Conservation (phyloP, 2,329 filamentous ascomycete genomes). For the Thielaviopsis musarum region DNA sequence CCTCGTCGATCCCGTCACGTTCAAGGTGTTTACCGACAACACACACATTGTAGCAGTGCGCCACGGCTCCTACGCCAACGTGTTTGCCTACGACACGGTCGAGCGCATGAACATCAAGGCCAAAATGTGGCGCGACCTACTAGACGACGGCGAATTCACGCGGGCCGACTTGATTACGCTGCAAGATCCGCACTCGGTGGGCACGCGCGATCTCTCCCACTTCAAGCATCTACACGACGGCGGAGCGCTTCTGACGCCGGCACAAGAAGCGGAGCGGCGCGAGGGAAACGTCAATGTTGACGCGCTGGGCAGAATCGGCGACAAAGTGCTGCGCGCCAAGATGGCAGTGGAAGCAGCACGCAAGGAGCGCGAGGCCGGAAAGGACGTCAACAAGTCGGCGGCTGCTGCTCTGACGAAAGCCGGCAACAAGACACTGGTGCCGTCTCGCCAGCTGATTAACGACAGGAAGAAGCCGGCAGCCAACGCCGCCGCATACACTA, state of each 20-base stretch:
- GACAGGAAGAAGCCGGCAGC: conserved; percentile 50
- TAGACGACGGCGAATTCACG: conserved; percentile 73
- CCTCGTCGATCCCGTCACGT: conserved; percentile 89
- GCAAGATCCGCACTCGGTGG: conserved; percentile 86
- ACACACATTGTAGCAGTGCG: conserved; percentile 86
- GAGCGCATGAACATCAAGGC: conserved; percentile 91
- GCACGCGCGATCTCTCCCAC: conserved; percentile 62
- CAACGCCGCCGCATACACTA: conserved; percentile 83
- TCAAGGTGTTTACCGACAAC: conserved; percentile 95
- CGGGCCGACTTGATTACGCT: conserved; percentile 89
- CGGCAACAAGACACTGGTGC: too few relatives aligned
- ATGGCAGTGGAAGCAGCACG: conserved; percentile 86
- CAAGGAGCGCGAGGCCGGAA: conserved; percentile 54
- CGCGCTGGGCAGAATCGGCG: conserved; percentile 59
- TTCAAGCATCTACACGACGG: conserved; percentile 87
- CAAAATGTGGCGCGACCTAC: conserved; percentile 85
- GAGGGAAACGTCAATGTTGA: conserved; percentile 58
- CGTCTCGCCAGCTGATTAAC: conserved; percentile 32
- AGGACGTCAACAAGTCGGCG: too few relatives aligned
- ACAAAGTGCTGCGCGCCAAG: conserved; percentile 80
- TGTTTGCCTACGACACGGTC: conserved; percentile 91
- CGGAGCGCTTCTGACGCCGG: conserved; percentile 46
- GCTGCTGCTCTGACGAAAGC: too few relatives aligned
- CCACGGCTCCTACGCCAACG: conserved; percentile 71
- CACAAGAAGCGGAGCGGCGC: conserved; percentile 51